Base-by-base conservation (phyloP, 805 yeast genomes). In the Metschnikowia gelsemii region DNA sequence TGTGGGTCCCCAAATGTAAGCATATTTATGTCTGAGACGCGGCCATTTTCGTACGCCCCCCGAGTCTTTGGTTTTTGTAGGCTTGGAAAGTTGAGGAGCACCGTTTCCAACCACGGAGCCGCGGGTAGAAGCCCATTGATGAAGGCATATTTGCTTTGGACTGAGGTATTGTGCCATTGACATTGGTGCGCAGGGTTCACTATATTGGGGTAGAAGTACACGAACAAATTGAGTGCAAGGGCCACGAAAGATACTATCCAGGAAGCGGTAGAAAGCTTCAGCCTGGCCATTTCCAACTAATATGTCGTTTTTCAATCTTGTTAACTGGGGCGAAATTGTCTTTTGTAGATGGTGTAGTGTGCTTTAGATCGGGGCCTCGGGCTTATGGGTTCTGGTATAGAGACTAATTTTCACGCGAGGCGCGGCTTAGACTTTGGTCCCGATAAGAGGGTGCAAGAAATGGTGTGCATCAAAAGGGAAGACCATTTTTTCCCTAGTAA, bases 1-100 rank as follows among this genome's bases (percentile, higher is more conserved):
- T 93, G 99, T 0, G 99, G 99, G 57, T 93, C 99, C 5, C 98
- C 99, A 61, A 89, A 82, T 5, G 96, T 84, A 49, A 90, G 61
- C 63, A 93, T 63, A 47, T 78, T 79, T 38, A 90, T 75, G 51
- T 76, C 80, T 8, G 69, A 58, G 4, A 70, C 65, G 2, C 37
- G 20, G n/a, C 49, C 50, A 24, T 38, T 23, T 9, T 43, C 46
- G 30, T 49, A 36, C 3, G 45, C 43, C 6, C 35, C 14, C 4
- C 25, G 18, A 13, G 32, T 17, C 33, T 44, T 43, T 7, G 32
- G 42, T 26, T 45, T 53, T 24, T 48, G 54, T 12, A 55, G 37
- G 30, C 45, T 41, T 7, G 63, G 63, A 40, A 59, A 54, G 32
- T 54, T 56, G 38, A 52, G 55, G n/a, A 58, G 46, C 2, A 53